These are phyloP conservation scores for Fusarium keratoplasticum DNA, from an alignment of 2,329 filamentous ascomycete genomes.

Conservation along the genomic window DNA sequence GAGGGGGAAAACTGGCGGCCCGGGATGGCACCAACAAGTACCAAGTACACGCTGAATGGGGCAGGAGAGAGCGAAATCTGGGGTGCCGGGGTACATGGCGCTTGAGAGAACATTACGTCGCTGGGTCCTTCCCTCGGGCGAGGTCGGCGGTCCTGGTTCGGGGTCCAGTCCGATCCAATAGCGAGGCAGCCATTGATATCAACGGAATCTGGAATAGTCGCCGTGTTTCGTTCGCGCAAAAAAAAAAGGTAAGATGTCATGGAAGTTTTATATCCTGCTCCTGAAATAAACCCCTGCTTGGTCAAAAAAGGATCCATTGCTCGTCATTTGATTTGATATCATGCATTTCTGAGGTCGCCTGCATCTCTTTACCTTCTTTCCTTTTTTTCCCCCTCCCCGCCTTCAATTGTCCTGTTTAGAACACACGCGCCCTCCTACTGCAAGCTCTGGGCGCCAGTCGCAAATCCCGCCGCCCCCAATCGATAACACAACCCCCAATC, in stretches of 20 bases:
- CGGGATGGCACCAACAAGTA: neutral
- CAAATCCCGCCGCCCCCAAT: constrained; percentile 24
- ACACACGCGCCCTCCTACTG: constrained; percentile 6
- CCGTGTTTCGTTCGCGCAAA: neutral
- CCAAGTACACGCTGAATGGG: neutral
- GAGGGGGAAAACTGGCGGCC: neutral
- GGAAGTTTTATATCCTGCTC: neutral
- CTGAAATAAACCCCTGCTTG: neutral
- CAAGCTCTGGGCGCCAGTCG: constrained; percentile 1
- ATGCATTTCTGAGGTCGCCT: neutral
- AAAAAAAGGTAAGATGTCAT: neutral
- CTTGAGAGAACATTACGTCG: neutral
- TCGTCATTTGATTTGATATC: neutral
- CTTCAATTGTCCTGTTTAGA: neutral
- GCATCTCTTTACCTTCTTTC: neutral
- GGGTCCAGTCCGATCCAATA: constrained; percentile 35
- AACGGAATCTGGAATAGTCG: constrained; percentile 5
- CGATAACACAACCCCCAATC: constrained; percentile 16
- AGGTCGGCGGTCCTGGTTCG: constrained; percentile 34
- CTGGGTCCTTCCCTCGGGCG: constrained; percentile 11
- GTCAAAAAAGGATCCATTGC: constrained; percentile 1
- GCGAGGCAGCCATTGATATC: constrained; percentile 1
- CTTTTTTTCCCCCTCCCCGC: neutral
- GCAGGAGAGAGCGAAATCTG: neutral
- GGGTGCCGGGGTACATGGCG: neutral